Base-by-base conservation (phyloP, 1,284 basidiomycete genomes). In the Trametes sp. region DNA sequence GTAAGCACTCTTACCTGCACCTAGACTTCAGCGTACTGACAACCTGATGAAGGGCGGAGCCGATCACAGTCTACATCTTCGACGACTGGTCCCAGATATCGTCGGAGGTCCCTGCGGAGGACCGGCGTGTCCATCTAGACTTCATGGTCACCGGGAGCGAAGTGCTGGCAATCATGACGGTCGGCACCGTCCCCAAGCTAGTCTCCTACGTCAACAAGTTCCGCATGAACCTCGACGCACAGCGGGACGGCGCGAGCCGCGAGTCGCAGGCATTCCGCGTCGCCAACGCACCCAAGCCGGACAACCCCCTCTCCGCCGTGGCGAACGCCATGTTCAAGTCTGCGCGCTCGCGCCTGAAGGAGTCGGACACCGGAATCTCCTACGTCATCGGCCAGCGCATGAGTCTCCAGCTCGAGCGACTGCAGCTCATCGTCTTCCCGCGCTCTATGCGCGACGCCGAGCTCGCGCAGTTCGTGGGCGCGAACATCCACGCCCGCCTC, bases 241-340 rank as follows among this genome's bases (percentile, higher is more conserved):
- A 96, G 72, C 82, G 86, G 64, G 83, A 90, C 72, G 87, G 90
- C 35, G 88, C 91, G 31, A 85, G 88, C 72, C 83, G 87, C 62
- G 89, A 89, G 76, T 89, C 92, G 1, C 82, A 84, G 61, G 85
- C 89, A 1, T 93, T 92, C 80, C 81, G 90, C 23, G 80, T 84
- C 16, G 85, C 87, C 23, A 84, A 84, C 36, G 78, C 82, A 8
- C 86, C 90, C 5, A 88, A 85, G 69, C 89, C 90, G 6, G 88
- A 89, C 66, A 91, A 92, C 72, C 84, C 92, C 5, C 81, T 94
- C 4, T 93, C 93, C 1, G 87, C 91, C 10, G 90, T 95, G 36
- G 92, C 94, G 0, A 87, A 92, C 58, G 92, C 92, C 16, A 92
- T 95, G 84, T 76, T 95, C 36, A 82, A 87, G 57, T 90, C 91